Evolutionary conservation across 768 basidiomycete species (phyloP), one percentile per base, ranked within the genome.

Genomic region (Mycena maculata): DNA sequence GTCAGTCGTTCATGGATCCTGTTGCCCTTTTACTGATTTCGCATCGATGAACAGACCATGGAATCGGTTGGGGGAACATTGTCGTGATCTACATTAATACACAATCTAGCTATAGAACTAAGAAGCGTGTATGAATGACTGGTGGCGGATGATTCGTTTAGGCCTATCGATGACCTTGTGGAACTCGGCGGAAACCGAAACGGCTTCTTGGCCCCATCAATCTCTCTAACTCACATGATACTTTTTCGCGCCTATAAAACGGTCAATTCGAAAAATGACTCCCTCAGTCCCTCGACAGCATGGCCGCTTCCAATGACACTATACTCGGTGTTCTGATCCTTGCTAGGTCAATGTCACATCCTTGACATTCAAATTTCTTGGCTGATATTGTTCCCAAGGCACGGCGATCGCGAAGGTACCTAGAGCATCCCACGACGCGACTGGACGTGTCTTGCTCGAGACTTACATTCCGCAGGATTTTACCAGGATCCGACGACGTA

Each of bases 401-500:
- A 90, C 69, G 88, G 88, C 15, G 89, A 90, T 73, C 86, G 88
- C 41, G 77, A 79, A 76, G 85, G 84, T 81, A 60, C 27, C 44
- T 18, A 31, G 13, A 36, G 13, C 33, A 60, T 30, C 49, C 69
- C 39, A 31, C 52, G 25, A 56, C 18, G 22, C 36, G 33, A 36
- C 33, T 36, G 25, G 30, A 54, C 23, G 20, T 36, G 31, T 54
- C 31, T 68, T 9, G 42, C 61, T 41, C 18, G 28, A 33, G 4
- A 7, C 30, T 23, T 42, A 30, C 33, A 42, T 11, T 20, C 36
- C 22, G 7, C 39, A 85, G 89, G 88, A 0, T 91, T 91, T 72
- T 92, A 90, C 75, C 90, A 91, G 75, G 76, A 81, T 71, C 88
- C 89, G 10, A 79, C 76, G 3, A 85, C 86, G 1, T 91, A 91